Evolutionary conservation across 169 alveolate species (phyloP), one percentile per base, ranked within the genome.

Genomic region (Cryptosporidium felis): DNA sequence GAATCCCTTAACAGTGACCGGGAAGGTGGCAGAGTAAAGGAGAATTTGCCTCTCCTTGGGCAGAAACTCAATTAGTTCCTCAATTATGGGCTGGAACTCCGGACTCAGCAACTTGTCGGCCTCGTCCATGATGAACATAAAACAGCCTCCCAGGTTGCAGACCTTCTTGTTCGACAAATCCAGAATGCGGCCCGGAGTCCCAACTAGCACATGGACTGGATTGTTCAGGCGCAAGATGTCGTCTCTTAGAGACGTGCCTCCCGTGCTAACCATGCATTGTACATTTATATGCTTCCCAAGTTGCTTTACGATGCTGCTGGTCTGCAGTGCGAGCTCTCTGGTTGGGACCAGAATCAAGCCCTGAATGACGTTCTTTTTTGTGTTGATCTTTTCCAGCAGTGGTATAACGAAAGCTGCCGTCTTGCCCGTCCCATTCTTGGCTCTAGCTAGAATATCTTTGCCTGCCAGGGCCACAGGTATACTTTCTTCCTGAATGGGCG

Each of bases 401-500:
- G 99, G 99, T 79, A 98, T 97, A 12, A 97, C 97, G 92, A 96
- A 98, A 9, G 99, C 98, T 56, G 99, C 99, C 8, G 99, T 98
- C 90, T 98, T 98, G 23, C 99, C 99, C 41, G 99, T 98, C 10
- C 99, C 99, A 47, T 97, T 97, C 89, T 98, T 98, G 10, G 99
- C 99, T 65, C 99, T 96, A 14, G 99, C 99, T 23, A 98, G 93
- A 63, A 98, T 95, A 89, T 95, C 95, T 60, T 95, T 96, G 88
- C 98, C 98, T 30, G 98, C 96, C 58, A 98, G 91, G 14, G 99
- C 99, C 18, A 96, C 96, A 6, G 99, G 99, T 28, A 98, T 96
- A 53, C 98, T 93, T 89, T 97, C 99, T 82, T 98, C 99, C 92
- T 98, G 98, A 59, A 98, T 96, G 14, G 99, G 99, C 28, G 99